Evolutionary conservation across 2,329 filamentous ascomycete species (phyloP).

Genomic region (Neofusicoccum umdonicola): DNA sequence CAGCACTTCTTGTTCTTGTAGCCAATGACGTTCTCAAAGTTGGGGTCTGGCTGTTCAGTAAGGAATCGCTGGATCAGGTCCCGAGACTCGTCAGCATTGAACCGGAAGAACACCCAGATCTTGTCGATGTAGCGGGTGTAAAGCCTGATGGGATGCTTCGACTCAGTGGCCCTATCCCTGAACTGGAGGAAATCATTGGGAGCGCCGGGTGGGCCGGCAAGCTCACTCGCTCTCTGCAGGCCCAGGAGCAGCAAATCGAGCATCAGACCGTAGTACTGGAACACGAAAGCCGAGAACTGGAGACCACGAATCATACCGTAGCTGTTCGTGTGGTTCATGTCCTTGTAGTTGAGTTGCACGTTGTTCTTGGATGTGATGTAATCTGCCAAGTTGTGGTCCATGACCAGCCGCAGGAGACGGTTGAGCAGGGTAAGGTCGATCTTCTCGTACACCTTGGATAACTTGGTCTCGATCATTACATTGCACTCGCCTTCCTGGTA

Average conservation of each 20-base stretch:
- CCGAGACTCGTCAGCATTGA: constrained; percentile 88
- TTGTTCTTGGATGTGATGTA: constrained; percentile 99
- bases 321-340: constrained; percentile 99
- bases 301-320: constrained; percentile 98
- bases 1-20: constrained; percentile 99
- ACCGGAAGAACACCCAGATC: constrained; percentile 97
- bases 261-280: constrained; percentile 97
- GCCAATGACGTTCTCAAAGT: constrained; percentile 98
- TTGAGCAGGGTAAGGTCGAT: constrained; percentile 96
- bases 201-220: constrained; percentile 87
- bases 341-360: constrained; percentile 97
- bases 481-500: constrained; percentile 93
- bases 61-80: constrained; percentile 97
- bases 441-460: constrained; percentile 99
- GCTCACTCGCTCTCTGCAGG: constrained; percentile 93
- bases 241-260: constrained; percentile 90
- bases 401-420: constrained; percentile 86
- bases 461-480: constrained; percentile 95
- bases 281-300: constrained; percentile 97
- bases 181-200: constrained; percentile 99
- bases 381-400: constrained; percentile 98
- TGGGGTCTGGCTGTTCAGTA: constrained; percentile 96
- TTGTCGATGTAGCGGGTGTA: constrained; percentile 98
- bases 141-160: constrained; percentile 90
- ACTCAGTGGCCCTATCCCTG: constrained; percentile 87